Conservation (phyloP, 2,329 filamentous ascomycete genomes). For the Drechslera avenae region DNA sequence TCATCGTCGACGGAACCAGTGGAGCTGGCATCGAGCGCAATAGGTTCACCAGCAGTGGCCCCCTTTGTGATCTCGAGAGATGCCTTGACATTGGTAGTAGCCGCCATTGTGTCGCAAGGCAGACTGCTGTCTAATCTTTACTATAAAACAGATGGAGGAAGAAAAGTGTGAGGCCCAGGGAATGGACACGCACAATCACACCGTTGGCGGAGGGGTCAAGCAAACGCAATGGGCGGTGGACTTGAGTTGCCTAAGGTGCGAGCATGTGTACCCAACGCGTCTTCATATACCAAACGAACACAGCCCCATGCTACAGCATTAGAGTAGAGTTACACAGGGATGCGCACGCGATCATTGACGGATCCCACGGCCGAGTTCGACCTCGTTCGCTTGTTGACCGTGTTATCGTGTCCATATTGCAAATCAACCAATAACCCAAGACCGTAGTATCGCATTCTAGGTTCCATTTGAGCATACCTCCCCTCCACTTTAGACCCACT, state of each 20-base stretch:
- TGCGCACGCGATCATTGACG: constrained; percentile 15
- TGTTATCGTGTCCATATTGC: constrained; percentile 20
- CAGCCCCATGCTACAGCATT: constrained; percentile 12
- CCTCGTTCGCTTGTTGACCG: constrained; percentile 10
- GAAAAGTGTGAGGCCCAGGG: not conserved
- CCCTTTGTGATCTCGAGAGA: constrained; percentile 43
- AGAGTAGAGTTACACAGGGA: constrained; percentile 19
- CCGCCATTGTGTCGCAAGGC: constrained; percentile 24
- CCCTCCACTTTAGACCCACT: constrained; percentile 8
- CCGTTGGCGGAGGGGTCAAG: constrained; percentile 1
- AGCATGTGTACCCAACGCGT: constrained; percentile 9
- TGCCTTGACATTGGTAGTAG: constrained; percentile 31
- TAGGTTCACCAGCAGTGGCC: constrained; percentile 32
- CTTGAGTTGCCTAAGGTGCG: constrained; percentile 10
- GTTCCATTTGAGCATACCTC: constrained; percentile 17
- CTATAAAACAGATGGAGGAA: not conserved
- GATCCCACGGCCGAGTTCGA: constrained; percentile 8
- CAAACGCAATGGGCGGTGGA: constrained; percentile 10
- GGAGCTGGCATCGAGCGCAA: constrained; percentile 32
- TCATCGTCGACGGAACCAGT: constrained; percentile 28
- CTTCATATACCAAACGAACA: constrained; percentile 24
- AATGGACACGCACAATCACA: not conserved
- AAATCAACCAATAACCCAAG: constrained; percentile 12
- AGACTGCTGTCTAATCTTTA: constrained; percentile 1
- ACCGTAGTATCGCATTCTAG: constrained; percentile 13